phyloP scores from a whole-genome alignment of 2,329 filamentous ascomycete species.

The Botryotinia narcissicola region DNA sequence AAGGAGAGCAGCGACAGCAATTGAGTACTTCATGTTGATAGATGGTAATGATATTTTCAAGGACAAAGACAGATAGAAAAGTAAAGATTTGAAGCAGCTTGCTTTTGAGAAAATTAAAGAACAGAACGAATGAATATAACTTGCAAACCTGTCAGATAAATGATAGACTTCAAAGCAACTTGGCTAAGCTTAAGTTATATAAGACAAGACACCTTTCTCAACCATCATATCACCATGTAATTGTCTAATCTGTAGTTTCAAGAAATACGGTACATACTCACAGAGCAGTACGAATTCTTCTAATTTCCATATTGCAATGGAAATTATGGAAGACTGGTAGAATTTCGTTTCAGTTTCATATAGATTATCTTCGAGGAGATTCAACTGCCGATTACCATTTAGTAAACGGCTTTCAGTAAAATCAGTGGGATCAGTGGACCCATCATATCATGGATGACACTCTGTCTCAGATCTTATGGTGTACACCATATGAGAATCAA shows the following conservation, averaged over 20 bases:
- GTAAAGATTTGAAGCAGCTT: neutral
- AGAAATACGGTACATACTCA: neutral
- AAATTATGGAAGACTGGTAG: neutral
- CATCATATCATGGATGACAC: neutral
- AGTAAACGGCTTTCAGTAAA: neutral
- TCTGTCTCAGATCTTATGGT: neutral
- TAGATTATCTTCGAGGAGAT: neutral
- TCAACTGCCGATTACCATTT: neutral
- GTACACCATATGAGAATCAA: neutral
- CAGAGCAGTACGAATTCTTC: neutral
- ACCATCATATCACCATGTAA: neutral
- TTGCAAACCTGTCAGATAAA: neutral
- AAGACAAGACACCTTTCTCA: neutral
- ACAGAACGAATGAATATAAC: neutral
- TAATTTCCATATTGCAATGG: neutral
- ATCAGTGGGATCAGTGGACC: neutral
- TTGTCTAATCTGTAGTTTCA: neutral
- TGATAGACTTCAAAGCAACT: neutral
- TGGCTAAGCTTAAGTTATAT: neutral
- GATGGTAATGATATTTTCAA: neutral
- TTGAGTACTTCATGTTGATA: conserved; percentile 10
- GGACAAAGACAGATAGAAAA: neutral
- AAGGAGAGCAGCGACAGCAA: neutral
- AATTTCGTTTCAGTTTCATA: neutral
- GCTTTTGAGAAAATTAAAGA: neutral